Evolutionary conservation across 805 yeast genomes (phyloP), one percentile per base, ranked within the genome.

Genomic region (Pichia californica): DNA sequence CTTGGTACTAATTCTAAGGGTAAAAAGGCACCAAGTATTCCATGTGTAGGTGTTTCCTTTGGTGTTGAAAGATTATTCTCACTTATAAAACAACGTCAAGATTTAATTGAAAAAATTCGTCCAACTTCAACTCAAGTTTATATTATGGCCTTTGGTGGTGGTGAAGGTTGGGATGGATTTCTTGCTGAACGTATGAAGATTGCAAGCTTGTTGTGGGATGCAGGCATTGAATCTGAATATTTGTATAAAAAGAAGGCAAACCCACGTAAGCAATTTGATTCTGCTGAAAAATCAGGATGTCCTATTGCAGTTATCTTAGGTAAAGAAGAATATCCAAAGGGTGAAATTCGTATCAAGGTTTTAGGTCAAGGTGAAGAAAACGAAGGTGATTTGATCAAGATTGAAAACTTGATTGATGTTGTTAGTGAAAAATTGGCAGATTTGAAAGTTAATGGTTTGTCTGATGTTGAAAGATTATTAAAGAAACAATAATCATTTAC

Each of bases 101-200:
- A 77, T 26, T 66, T 78, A 41, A 73, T 76, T 53, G 80, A 80
- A 27, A 71, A 74, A 53, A 72, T 89, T 44, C 79, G 93, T 55
- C 79, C 97, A 29, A 75, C 89, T 25, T 80, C 91, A 31, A 94
- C 99, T 16, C 95, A 93, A 63, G 98, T 87, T 13, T 93, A 73
- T 59, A 83, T 93, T 39, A 89, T 93, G 96, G 98, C 99, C 1
- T 89, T 93, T 59, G 99, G 99, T 52, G 98, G 97, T 57, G 99
- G 98, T 57, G 85, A 85, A 55, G 94, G 83, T 49, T 89, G 97
- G 97, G 79, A 73, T 47, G 99, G 98, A 7, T 88, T 86, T 69
- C 69, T 93, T 57, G 77, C 80, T 45, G 97, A 93, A 69, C 83
- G 99, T 70, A 88, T 93, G 96, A 56, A 74, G 26, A 76, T 93